Base-by-base conservation (phyloP, 1,284 basidiomycete species). In the Ceratobasidium sp. region DNA sequence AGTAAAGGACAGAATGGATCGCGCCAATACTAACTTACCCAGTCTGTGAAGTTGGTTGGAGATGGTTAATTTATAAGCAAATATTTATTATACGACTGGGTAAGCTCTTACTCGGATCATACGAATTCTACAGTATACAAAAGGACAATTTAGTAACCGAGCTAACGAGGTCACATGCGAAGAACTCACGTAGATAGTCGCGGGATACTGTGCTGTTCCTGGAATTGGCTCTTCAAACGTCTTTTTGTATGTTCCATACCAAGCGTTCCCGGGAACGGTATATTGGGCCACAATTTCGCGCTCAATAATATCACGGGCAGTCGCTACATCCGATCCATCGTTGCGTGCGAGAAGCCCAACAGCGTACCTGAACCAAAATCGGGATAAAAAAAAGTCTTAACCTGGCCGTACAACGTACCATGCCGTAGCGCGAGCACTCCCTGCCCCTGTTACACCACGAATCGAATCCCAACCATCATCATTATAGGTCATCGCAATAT, bases 211-310 rank as follows among this genome's bases (percentile, higher is more conserved):
- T 10, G 56, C 43, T 50, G 58, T 64, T 2, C 58, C 58, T 4
- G 58, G 58, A 38, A 64, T 52, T 13, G 58, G 58, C 32, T 64
- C 58, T 32, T 64, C 45, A 32, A 64, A 64, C 15, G 58, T 64
- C 40, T 64, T 52, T 32, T 64, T 64, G 31, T 64, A 64, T 17
- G 58, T 64, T 22, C 58, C 58, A 40, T 50, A 64, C 58, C 58
- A 64, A 20, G 58, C 8, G 27, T 64, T 64, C 6, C 58, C 47
- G 17, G 58, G 45, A 25, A 64, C 58, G 50, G 20, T 64, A 52
- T 64, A 64, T 25, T 64, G 58, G 38, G 58, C 45, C 20, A 50
- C 58, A 32, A 64, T 64, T 22, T 50, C 58, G 10, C 58, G 45
- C n/a, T 43, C 13, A 29, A 64, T 64, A 17, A 64, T 50, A 22